Evolutionary conservation across 148 eudicot species (phyloP).

Genomic region (Hydrangea macrophylla): DNA sequence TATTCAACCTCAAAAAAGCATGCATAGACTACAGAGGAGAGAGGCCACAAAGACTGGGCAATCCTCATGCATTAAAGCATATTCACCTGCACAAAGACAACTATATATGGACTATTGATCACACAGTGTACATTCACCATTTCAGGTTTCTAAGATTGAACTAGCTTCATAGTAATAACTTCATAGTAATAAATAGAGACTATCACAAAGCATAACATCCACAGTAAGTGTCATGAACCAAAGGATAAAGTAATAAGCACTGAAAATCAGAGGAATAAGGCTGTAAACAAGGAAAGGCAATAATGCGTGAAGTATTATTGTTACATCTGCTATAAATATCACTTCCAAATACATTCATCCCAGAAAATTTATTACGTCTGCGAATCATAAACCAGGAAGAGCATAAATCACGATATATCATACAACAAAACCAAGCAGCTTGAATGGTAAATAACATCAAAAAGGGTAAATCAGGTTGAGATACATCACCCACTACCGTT

Average conservation of each 20-base stretch:
- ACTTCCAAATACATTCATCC: slow-evolving; percentile 12
- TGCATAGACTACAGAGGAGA: too few species aligned
- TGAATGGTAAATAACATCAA: slow-evolving; percentile 3
- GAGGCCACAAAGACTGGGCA: too few species aligned
- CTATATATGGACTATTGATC: neutral
- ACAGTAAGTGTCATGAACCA: neutral
- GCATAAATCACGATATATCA: neutral
- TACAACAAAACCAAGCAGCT: slow-evolving; percentile 4
- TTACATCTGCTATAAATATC: neutral
- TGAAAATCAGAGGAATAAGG: neutral
- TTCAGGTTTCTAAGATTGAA: neutral
- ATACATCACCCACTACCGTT: slow-evolving; percentile 34
- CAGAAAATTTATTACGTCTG: slow-evolving; percentile 17
- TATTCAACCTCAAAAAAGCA: too few species aligned
- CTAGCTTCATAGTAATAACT: too few species aligned
- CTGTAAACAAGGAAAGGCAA: neutral
- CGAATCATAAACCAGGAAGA: slow-evolving; percentile 2
- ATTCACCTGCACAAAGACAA: neutral
- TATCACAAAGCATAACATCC: neutral
- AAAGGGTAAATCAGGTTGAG: neutral
- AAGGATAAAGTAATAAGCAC: neutral
- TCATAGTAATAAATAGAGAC: neutral
- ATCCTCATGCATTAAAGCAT: neutral
- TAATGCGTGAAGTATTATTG: neutral
- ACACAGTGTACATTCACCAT: neutral